phyloP scores from a whole-genome alignment of 1,284 basidiomycete genomes.

The Puccinia sorghi region DNA sequence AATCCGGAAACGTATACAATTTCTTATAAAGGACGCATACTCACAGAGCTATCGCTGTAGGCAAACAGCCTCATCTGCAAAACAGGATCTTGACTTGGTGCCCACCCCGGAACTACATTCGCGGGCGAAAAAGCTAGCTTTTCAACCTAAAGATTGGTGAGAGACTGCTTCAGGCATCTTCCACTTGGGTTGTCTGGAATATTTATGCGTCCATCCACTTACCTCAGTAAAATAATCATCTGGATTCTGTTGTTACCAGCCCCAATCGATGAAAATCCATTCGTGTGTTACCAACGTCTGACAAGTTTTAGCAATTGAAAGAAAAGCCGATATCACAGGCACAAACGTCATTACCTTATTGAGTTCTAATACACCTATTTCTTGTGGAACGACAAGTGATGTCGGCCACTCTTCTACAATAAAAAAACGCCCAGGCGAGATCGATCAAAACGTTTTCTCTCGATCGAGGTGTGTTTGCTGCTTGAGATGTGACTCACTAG shows the following conservation, averaged over 20 bases:
- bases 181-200: not conserved
- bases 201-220: not conserved
- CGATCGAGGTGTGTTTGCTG: not conserved
- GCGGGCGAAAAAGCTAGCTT: conserved; percentile 37
- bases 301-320: not conserved
- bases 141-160: conserved; percentile 10
- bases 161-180: not conserved
- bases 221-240: conserved; percentile 41
- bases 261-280: not conserved
- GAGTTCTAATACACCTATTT: conserved; percentile 39
- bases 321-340: not conserved
- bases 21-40: not conserved
- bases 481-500: conserved; percentile 11
- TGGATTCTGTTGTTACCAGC: conserved; percentile 13
- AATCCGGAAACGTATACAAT: not conserved
- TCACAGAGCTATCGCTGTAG: conserved; percentile 31
- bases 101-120: conserved; percentile 36
- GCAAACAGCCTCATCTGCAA: conserved; percentile 38
- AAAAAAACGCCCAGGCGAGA: not conserved
- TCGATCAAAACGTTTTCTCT: not conserved
- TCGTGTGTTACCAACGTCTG: not conserved
- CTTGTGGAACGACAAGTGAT: conserved; percentile 34
- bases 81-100: conserved; percentile 31
- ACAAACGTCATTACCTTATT: conserved; percentile 18
- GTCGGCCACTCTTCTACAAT: conserved; percentile 38